Percentiles rank a stretch among this genome's conserved stretches.
phyloP scores from a whole-genome alignment of 2,329 filamentous ascomycete species.

The Claviceps sp. region DNA sequence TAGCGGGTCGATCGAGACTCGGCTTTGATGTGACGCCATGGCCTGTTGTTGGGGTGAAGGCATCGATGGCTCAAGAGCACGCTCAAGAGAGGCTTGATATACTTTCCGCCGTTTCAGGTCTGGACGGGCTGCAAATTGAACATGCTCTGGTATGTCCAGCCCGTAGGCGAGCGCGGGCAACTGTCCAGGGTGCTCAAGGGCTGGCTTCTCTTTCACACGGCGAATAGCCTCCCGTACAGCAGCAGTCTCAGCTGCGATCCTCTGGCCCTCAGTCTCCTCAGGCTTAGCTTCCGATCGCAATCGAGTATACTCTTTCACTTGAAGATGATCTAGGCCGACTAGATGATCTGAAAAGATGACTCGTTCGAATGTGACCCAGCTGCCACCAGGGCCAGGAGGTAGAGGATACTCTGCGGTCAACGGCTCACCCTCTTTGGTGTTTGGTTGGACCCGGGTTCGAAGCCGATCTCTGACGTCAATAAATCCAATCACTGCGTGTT shows the following conservation, averaged over 20 bases:
- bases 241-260: slow-evolving; percentile 23
- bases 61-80: slow-evolving; percentile 3
- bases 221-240: slow-evolving; percentile 35
- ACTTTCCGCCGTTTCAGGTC: slow-evolving; percentile 36
- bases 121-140: slow-evolving; percentile 18
- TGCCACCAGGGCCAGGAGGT: slow-evolving; percentile 45
- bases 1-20: slow-evolving; percentile 26
- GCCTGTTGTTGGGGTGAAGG: slow-evolving; percentile 12
- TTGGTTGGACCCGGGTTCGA: slow-evolving; percentile 42
- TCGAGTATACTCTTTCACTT: slow-evolving; percentile 50
- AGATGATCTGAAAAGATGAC: slow-evolving; percentile 46
- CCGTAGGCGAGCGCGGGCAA: slow-evolving; percentile 38
- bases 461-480: slow-evolving; percentile 48
- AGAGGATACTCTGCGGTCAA: slow-evolving; percentile 34
- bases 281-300: slow-evolving; percentile 27
- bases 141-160: slow-evolving; percentile 30
- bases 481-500: slow-evolving; percentile 48
- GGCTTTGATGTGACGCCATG: slow-evolving; percentile 9
- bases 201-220: slow-evolving; percentile 29
- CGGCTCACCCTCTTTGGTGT: slow-evolving; percentile 32
- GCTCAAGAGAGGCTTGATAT: slow-evolving; percentile 13
- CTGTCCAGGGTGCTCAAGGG: slow-evolving; percentile 27
- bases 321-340: slow-evolving; percentile 38
- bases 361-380: slow-evolving; percentile 50
- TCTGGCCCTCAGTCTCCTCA: slow-evolving; percentile 25